Base-by-base conservation (phyloP, 2,329 filamentous ascomycete genomes). In the Metarhizium brunneum region DNA sequence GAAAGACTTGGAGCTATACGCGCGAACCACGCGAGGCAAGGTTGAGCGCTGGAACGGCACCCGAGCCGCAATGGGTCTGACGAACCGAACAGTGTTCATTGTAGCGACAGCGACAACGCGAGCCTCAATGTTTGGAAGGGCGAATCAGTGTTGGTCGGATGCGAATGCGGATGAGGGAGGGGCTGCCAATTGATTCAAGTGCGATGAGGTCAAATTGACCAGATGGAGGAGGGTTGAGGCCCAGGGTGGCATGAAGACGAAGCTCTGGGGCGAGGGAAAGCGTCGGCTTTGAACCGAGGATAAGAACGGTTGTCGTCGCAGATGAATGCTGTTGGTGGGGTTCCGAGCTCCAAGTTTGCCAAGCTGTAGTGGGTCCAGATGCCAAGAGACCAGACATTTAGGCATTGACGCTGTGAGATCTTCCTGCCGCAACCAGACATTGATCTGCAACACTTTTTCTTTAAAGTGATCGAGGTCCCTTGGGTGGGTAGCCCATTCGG, bases 1-100 rank as follows among this genome's bases (percentile, higher is more conserved):
- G 73, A 95, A 96, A 54, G 72, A 69, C 60, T 70, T 73, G 54
- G 79, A 77, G 56, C 78, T 81, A 60, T 79, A 81, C 59, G 73
- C 71, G 53, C 82, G 78, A 58, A 73, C 69, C 51, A 83, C 68
- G 53, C 78, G 76, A 49, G 84, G 83, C 40, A 86, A 73, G 47
- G 79, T 79, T 52, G 75, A 76, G 47, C 77, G 71, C 64, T 80
- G 79, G 65, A 87, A 80, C 32, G 69, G 64, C 54, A 69, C 64
- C 48, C 61, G 61, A 52, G 63, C 58, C 65, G 81, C 80, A 60
- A 82, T 71, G 49, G 88, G 80, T 68, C 82, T 78, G 65, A 87
- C 70, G 62, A 76, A 78, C 63, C 82, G 79, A 57, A 85, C 69
- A 47, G 77, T 67, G 64, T 80, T 81, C 79, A 80, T 80, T 53